Base-by-base conservation (phyloP, 495 filamentous ascomycete species). In the Rhypophila decipiens region DNA sequence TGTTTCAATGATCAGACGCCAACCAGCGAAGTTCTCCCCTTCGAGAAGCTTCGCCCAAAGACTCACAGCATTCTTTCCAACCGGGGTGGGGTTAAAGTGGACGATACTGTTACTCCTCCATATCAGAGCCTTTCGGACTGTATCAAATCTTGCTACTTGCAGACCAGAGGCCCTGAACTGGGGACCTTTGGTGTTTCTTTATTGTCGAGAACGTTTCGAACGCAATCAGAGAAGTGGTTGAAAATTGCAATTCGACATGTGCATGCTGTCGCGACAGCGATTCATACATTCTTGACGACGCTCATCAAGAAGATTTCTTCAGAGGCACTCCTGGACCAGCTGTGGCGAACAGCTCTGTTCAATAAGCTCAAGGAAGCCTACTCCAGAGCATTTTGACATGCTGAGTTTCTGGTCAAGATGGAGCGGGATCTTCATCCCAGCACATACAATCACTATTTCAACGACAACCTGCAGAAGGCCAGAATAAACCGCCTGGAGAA, bases 381-480 rank as follows among this genome's bases (percentile, higher is more conserved):
- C 46, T 53, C 49, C n/a, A 46, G 34, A 10, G 71, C 73, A n/a
- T 0, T 59, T 75, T 20, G 47, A 67, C 0, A 65, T 79, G 10
- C 66, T 5, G 39, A 55, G 0, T 74, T 74, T 37, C 51, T 86
- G 3, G 56, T 84, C 0, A 12, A 58, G 1, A 65, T 78, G 18
- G 79, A 85, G 51, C 59, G 69, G 1, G 50, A 62, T 3, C 69
- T 68, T 0, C 63, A 49, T 0, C 72, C 70, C 2, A 53, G 69
- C 29, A 85, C 80, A 0, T 50, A 69, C 9, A 77, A 80, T 46
- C 74, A 78, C 42, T 75, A 73, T 42, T 74, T 84, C 49, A 75
- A 65, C 40, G 66, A 71, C 2, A 71, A 67, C 27, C 55, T 83
- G 0, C 58, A 77, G 42, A 69, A 69, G 47, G 27, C 50, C 22